Evolutionary conservation across 2,329 filamentous ascomycete species (phyloP).

Genomic region (Fusarium sp.): DNA sequence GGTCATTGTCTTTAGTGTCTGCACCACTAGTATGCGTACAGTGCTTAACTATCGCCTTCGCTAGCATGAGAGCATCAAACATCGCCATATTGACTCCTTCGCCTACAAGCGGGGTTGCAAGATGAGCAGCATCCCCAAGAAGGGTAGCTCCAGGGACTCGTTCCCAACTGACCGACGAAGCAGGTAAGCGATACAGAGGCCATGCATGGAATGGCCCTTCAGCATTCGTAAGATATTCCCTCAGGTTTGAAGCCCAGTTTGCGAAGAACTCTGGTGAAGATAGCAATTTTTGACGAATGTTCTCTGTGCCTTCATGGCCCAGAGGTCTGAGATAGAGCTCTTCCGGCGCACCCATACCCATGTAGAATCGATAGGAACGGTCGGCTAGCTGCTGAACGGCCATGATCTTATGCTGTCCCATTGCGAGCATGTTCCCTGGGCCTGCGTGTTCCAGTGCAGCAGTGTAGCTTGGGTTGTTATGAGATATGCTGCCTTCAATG

Average conservation of each 20-base stretch:
- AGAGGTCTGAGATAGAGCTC: not conserved
- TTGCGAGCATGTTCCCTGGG: slow-evolving; percentile 2
- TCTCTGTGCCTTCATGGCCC: not conserved
- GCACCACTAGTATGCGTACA: rapidly evolving
- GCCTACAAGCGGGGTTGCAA: slow-evolving; percentile 62
- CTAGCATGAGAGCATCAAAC: slow-evolving; percentile 59
- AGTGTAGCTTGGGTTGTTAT: not conserved
- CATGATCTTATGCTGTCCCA: not conserved
- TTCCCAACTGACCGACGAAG: slow-evolving; percentile 54
- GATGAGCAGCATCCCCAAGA: slow-evolving; percentile 65
- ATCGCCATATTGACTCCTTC: slow-evolving; percentile 66
- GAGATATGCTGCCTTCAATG: slow-evolving; percentile 8
- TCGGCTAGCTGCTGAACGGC: slow-evolving; percentile 4
- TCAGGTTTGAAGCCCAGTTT: slow-evolving; percentile 42
- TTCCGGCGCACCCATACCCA: not conserved
- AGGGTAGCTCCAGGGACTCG: slow-evolving; percentile 56
- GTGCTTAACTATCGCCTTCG: slow-evolving; percentile 44
- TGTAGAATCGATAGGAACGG: slow-evolving; percentile 1
- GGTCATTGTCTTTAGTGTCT: rapidly evolving
- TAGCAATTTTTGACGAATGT: slow-evolving; percentile 28
- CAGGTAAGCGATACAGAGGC: slow-evolving; percentile 54
- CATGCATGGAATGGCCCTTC: slow-evolving; percentile 27
- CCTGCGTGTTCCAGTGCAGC: not conserved
- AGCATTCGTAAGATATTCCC: slow-evolving; percentile 42
- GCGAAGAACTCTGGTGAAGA: slow-evolving; percentile 33